These are phyloP conservation scores for Lachnellula hyalina DNA, from an alignment of 2,329 filamentous ascomycete species.

Conservation along the genomic window DNA sequence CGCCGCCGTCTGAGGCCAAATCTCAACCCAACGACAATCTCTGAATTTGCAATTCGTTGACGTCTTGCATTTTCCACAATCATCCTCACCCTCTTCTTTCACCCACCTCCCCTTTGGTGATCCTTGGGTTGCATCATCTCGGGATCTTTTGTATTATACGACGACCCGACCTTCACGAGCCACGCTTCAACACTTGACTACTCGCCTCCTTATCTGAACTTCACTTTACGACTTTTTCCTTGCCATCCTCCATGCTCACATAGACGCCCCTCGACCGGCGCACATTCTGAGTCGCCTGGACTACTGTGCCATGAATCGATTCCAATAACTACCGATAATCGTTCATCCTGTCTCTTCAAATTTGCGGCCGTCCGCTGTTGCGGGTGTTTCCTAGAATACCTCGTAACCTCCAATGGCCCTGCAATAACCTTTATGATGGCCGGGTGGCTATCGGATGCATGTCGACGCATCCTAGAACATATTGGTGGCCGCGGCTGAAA, in stretches of 20 bases:
- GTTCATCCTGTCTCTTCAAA: conserved; percentile 40
- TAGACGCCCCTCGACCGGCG: conserved; percentile 2
- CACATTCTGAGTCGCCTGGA: conserved; percentile 13
- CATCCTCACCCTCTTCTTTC: neutral
- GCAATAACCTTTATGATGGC: conserved; percentile 37
- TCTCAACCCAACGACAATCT: neutral
- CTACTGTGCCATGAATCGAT: conserved; percentile 31
- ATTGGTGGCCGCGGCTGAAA: conserved; percentile 27
- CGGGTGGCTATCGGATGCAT: conserved; percentile 35
- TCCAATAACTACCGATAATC: conserved; percentile 29
- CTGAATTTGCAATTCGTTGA: conserved; percentile 4
- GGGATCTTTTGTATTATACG: too few relatives aligned
- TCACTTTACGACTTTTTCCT: conserved; percentile 2
- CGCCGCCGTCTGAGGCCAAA: neutral
- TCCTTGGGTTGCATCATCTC: too few relatives aligned
- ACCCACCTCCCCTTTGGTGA: neutral
- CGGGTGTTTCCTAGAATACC: conserved; percentile 40
- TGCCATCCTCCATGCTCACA: conserved; percentile 12
- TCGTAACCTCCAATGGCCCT: conserved; percentile 35
- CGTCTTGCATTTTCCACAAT: conserved; percentile 13
- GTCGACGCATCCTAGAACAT: conserved; percentile 17
- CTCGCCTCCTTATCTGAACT: neutral
- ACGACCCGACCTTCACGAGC: too few relatives aligned
- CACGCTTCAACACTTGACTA: neutral
- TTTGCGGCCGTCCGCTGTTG: conserved; percentile 36